Percentiles rank a stretch among this genome's conserved stretches.
These are phyloP conservation scores for Fusarium sororula DNA, from an alignment of 2,329 filamentous ascomycete genomes.

Conservation along the genomic window DNA sequence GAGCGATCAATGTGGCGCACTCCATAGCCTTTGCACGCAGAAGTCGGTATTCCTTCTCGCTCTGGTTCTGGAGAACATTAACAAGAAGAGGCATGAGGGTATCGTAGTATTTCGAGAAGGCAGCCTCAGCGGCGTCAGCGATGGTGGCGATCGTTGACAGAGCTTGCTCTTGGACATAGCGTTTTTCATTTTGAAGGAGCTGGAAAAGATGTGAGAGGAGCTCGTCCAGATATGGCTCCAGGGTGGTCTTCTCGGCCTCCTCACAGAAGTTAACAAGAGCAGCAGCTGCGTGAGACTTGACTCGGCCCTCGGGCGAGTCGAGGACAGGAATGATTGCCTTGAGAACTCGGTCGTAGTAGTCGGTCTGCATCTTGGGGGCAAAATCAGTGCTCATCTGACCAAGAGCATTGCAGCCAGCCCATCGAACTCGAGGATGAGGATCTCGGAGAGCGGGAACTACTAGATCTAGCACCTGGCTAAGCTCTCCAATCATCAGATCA, in stretches of 20 bases:
- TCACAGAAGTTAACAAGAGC: slow-evolving; percentile 99
- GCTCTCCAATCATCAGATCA: slow-evolving; percentile 93
- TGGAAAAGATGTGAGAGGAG: slow-evolving; percentile 86
- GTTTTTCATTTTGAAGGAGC: slow-evolving; percentile 88
- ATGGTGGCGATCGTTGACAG: slow-evolving; percentile 98
- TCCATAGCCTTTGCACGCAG: slow-evolving; percentile 98
- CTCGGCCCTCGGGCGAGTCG: slow-evolving; percentile 87
- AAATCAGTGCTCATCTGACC: slow-evolving; percentile 99
- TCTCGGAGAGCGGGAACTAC: slow-evolving; percentile 94
- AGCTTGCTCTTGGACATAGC: slow-evolving; percentile 97
- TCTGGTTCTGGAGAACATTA: slow-evolving; percentile 86
- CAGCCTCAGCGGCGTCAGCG: slow-evolving; percentile 95
- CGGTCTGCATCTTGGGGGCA: slow-evolving; percentile 95
- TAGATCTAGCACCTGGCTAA: slow-evolving; percentile 92
- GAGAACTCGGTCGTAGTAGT: slow-evolving; percentile 88
- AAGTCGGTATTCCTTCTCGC: slow-evolving; percentile 90
- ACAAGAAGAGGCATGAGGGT: slow-evolving; percentile 95
- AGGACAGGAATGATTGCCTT: slow-evolving; percentile 93
- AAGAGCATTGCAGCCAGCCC: slow-evolving; percentile 97
- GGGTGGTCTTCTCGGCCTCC: slow-evolving; percentile 89
- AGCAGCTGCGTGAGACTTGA: slow-evolving; percentile 97
- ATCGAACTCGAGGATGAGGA: slow-evolving; percentile 91
- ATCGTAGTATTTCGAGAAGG: slow-evolving; percentile 95
- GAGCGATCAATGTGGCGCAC: slow-evolving; percentile 93
- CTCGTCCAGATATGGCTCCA: slow-evolving; percentile 93